Conservation (phyloP, 2,329 filamentous ascomycete species). For the Didymella sp. region DNA sequence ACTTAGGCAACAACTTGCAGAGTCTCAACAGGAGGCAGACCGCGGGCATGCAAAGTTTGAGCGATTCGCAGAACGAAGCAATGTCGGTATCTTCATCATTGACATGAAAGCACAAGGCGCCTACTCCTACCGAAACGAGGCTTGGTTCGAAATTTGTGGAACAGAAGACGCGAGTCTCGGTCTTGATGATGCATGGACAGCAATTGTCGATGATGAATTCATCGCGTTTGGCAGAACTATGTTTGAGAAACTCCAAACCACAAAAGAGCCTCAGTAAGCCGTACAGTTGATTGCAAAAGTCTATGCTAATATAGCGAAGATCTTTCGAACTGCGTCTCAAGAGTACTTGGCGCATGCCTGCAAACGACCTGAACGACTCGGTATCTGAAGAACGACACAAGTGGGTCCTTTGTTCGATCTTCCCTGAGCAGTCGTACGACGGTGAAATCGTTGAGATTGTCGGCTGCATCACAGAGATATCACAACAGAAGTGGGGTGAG, state of each 20-base stretch:
- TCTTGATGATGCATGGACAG: constrained; percentile 29
- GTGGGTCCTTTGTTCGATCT: constrained; percentile 44
- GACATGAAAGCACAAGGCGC: constrained; percentile 42
- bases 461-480: constrained; percentile 48
- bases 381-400: constrained; percentile 27
- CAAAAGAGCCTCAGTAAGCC: constrained; percentile 28
- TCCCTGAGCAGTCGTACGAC: constrained; percentile 33
- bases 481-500: constrained; percentile 48
- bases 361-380: background rate
- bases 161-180: constrained; percentile 18
- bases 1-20: constrained; percentile 15
- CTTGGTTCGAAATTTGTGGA: constrained; percentile 47
- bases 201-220: constrained; percentile 28
- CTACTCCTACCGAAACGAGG: constrained; percentile 50
- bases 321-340: constrained; percentile 50
- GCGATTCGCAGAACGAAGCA: constrained; percentile 30
- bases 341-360: constrained; percentile 35
- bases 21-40: constrained; percentile 39
- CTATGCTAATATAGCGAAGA: background rate
- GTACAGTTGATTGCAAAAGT: background rate
- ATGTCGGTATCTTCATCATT: constrained; percentile 50
- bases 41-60: constrained; percentile 39
- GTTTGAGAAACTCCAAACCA: constrained; percentile 23
- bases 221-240: constrained; percentile 20
- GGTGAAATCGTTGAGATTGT: constrained; percentile 41